A percentile compares a stretch with the other conserved stretches of the same genome.
These are phyloP conservation scores for Aristolochia contorta DNA, from an alignment of 164 flowering plant genomes.

Conservation along the genomic window DNA sequence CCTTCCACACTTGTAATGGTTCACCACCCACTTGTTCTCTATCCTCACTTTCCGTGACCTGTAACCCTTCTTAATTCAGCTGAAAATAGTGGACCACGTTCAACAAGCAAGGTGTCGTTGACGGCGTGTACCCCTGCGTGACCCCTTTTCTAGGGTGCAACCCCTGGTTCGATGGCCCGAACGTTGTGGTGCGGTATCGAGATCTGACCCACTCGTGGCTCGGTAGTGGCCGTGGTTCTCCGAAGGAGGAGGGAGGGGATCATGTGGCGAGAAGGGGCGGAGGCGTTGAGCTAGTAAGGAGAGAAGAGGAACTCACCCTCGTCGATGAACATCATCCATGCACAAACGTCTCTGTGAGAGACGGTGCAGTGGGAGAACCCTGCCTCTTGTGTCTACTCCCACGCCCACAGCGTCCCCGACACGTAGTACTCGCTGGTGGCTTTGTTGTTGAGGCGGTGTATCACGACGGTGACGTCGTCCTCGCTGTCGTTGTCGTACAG, in stretches of 20 bases:
- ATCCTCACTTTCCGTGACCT: conserved; percentile 9
- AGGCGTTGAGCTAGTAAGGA: conserved; percentile 35
- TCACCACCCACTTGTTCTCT: conserved; percentile 37
- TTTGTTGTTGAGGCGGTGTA: too few species aligned
- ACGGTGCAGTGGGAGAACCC: conserved; percentile 78
- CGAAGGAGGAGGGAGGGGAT: conserved; percentile 26
- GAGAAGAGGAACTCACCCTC: conserved; percentile 81
- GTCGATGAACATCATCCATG: conserved; percentile 70
- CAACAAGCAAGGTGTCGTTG: conserved; percentile 32
- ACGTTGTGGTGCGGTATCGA: conserved; percentile 48
- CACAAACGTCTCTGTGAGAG: conserved; percentile 31
- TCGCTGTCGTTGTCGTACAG: conserved; percentile 83
- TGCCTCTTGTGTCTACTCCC: conserved; percentile 92
- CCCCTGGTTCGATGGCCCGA: conserved; percentile 60
- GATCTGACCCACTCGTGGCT: conserved; percentile 39
- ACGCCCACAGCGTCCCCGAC: conserved; percentile 45
- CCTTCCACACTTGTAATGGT: conserved; percentile 95
- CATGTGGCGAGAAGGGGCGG: conserved; percentile 31
- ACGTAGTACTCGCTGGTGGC: conserved; percentile 33
- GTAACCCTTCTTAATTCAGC: conserved; percentile 34
- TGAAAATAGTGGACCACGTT: conserved; percentile 73
- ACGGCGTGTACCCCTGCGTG: conserved; percentile 74
- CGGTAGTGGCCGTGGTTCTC: neutral
- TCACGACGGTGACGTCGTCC: conserved; percentile 34
- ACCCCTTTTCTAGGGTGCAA: conserved; percentile 62